Conservation (phyloP, 23 red algal species). For the Rhodosorus marinus region DNA sequence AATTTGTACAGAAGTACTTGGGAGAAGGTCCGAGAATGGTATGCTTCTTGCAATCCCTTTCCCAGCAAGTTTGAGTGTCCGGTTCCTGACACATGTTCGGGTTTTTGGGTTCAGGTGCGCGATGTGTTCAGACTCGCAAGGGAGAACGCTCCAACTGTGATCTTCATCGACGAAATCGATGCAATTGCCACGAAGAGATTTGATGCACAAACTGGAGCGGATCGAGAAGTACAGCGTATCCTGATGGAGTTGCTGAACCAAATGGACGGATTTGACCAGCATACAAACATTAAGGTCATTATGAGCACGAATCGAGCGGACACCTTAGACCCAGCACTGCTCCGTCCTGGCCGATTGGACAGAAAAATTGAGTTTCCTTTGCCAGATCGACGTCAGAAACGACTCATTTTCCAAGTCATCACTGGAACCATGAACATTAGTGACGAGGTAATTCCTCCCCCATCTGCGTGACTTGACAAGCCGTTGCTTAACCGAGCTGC, state of each 20-base stretch:
- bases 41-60: no score
- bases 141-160: slow-evolving; percentile 84
- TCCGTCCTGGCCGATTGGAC: slow-evolving; percentile 83
- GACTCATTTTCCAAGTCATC: slow-evolving; percentile 86
- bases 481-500: no score
- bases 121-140: slow-evolving; percentile 91
- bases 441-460: slow-evolving; percentile 94
- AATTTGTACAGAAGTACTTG: slow-evolving; percentile 99
- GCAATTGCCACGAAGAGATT: slow-evolving; percentile 98
- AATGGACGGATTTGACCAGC: slow-evolving; percentile 99
- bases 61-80: neutral
- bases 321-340: slow-evolving; percentile 87
- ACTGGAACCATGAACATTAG: slow-evolving; percentile 89
- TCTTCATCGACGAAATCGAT: slow-evolving; percentile 99
- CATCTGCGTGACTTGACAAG: no score
- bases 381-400: slow-evolving; percentile 89
- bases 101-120: no score
- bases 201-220: slow-evolving; percentile 98
- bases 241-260: slow-evolving; percentile 98
- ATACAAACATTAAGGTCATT: slow-evolving; percentile 94
- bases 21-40: slow-evolving; percentile 99
- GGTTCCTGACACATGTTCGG: neutral
- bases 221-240: slow-evolving; percentile 97
- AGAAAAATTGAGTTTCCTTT: slow-evolving; percentile 99
- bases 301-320: slow-evolving; percentile 99